phyloP scores from a whole-genome alignment of 805 yeast genomes.

The Myxozyma neotropica region DNA sequence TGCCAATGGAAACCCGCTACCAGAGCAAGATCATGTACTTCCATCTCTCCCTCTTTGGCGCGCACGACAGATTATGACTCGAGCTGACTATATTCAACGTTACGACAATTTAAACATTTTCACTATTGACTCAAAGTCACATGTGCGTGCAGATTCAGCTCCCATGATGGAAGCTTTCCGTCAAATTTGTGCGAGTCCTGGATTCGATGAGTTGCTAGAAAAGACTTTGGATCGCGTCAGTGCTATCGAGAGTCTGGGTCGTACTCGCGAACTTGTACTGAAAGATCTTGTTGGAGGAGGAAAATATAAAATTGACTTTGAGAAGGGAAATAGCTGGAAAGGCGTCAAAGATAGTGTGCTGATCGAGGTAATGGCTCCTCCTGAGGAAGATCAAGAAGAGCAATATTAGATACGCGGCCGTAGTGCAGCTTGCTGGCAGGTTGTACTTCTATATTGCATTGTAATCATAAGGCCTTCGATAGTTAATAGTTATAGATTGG shows the following conservation, averaged over 20 bases:
- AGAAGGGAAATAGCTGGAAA: conserved; percentile 8
- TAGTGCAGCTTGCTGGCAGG: background rate
- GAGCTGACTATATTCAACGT: conserved; percentile 74
- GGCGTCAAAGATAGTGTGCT: background rate
- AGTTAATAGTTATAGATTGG: too few species aligned
- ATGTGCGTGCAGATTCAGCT: conserved; percentile 76
- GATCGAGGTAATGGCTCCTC: conserved; percentile 7
- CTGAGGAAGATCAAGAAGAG: conserved; percentile 2
- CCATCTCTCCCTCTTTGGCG: conserved; percentile 83
- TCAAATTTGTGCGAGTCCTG: conserved; percentile 71
- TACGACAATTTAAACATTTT: conserved; percentile 78
- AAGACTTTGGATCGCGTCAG: conserved; percentile 69
- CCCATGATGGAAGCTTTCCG: conserved; percentile 91
- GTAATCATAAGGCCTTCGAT: too few species aligned
- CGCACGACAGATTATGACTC: conserved; percentile 81
- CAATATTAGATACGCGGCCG: too few species aligned
- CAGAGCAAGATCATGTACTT: conserved; percentile 51
- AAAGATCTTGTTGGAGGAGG: conserved; percentile 58
- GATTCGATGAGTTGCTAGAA: conserved; percentile 64
- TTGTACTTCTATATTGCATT: background rate
- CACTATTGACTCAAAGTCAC: conserved; percentile 71
- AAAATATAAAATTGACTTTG: conserved; percentile 12
- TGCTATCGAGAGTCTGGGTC: conserved; percentile 73
- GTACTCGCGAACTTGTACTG: conserved; percentile 74
- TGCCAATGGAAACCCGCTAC: conserved; percentile 37